Evolutionary conservation across 257 asterid genomes (phyloP).

Genomic region (Przewalskia tangutica): DNA sequence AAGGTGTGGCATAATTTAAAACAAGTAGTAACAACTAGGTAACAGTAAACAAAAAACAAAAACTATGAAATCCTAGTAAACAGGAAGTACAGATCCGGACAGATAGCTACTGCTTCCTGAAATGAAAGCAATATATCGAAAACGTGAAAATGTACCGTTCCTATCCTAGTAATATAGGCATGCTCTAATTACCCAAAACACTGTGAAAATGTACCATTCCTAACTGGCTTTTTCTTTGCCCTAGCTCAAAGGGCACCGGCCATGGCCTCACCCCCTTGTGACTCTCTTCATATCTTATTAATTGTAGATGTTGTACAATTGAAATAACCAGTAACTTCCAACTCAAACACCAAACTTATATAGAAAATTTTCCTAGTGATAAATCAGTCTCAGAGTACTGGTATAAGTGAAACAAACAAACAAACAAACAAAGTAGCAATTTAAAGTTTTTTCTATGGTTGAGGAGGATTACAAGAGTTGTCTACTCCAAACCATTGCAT

Average conservation of each 20-base stretch:
- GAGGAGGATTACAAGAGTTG: neutral
- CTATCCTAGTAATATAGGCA: too few relatives aligned
- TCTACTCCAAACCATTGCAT: neutral
- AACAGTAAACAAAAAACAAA: neutral
- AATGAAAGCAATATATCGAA: neutral
- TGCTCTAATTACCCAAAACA: neutral
- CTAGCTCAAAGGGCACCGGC: slow-evolving; percentile 1
- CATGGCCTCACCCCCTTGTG: neutral
- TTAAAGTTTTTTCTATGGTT: neutral
- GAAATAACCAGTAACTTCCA: neutral
- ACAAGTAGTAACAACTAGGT: neutral
- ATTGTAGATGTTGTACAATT: neutral
- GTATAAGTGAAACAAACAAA: neutral
- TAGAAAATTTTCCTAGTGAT: neutral
- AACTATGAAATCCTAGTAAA: neutral
- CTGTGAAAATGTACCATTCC: neutral
- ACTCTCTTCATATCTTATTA: neutral
- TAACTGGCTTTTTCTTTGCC: neutral
- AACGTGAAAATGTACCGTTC: too few relatives aligned
- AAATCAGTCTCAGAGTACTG: neutral
- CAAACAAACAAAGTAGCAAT: neutral
- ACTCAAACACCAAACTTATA: neutral
- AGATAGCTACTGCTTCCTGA: neutral
- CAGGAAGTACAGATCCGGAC: neutral
- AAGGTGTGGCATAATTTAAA: neutral